Conservation (phyloP, 1,284 basidiomycete genomes). For the Cryptococcus sp. region DNA sequence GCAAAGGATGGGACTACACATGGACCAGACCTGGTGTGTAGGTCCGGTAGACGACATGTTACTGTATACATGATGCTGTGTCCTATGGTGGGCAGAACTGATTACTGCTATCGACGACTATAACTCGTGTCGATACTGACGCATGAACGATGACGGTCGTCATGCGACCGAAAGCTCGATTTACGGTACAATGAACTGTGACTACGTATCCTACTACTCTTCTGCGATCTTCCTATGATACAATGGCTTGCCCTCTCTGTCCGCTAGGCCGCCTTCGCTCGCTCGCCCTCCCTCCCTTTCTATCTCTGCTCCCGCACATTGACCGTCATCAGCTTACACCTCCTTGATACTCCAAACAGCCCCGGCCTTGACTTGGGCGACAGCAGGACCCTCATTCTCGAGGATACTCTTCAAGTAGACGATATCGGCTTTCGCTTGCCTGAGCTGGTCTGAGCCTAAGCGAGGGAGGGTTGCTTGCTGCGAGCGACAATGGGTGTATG, state of each 20-base stretch:
- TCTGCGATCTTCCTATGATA: not conserved
- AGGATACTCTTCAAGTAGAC: constrained; percentile 25
- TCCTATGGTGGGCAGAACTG: too few species aligned
- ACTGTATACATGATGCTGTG: not conserved
- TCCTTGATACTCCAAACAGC: constrained; percentile 15
- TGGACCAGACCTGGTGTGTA: constrained; percentile 44
- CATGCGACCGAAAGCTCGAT: not conserved
- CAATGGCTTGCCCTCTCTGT: not conserved
- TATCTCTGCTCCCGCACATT: too few species aligned
- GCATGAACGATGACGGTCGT: too few species aligned
- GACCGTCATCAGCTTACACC: not conserved
- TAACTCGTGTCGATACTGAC: too few species aligned
- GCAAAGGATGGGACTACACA: constrained; percentile 50
- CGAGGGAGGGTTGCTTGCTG: constrained; percentile 26
- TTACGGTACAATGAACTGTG: not conserved
- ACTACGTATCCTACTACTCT: not conserved
- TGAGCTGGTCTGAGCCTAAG: constrained; percentile 16
- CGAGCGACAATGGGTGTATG: not conserved
- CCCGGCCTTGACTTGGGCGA: constrained; percentile 23
- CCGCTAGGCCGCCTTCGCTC: not conserved
- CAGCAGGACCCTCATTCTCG: constrained; percentile 10
- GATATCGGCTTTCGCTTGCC: constrained; percentile 31
- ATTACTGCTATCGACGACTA: too few species aligned
- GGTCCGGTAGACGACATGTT: constrained; percentile 5
- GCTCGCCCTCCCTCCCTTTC: not conserved